Evolutionary conservation across 1,284 basidiomycete species (phyloP), one percentile per base, ranked within the genome.

Genomic region (Abortiporus biennis): DNA sequence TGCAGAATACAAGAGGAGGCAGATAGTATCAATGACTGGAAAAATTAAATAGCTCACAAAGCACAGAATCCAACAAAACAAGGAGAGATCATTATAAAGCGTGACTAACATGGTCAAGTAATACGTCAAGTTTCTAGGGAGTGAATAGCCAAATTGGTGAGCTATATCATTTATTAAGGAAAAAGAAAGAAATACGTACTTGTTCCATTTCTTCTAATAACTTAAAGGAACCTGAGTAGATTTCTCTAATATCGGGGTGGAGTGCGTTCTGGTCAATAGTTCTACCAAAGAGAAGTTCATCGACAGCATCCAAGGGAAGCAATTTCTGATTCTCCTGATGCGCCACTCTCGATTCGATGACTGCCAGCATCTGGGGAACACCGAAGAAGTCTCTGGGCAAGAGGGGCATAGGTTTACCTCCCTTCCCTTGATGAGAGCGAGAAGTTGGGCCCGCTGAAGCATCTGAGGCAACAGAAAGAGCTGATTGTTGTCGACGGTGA

Each of bases 361-460:
- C 71, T 8, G 86, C 80, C 69, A 92, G 74, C 83, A 94, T 89
- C 42, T 80, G 72, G 11, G 77, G 68, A 30, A 92, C 66, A 1
- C 91, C 92, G 62, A 92, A 93, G 59, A 93, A 88, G 54, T 91
- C 82, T 48, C 76, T 76, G 19, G 85, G 79, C 33, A 87, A 62
- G 21, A 80, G 61, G 6, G 75, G 66, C 38, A 54, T 48, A 51
- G 19, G 45, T n/a, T n/a, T n/a, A n/a, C n/a, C n/a, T n/a, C n/a
- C n/a, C 40, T 15, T 44, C 43, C 36, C 42, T 51, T 33, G 17
- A 37, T 5, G 48, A 41, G 36, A 47, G 44, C 49, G 62, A 1
- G 51, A 66, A 15, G 59, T 61, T 22, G 58, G 49, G 48, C 80
- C 80, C 21, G 65, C 64, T 11, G 74, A 76, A 1, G 67, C 52